Percentiles rank a stretch among this genome's conserved stretches.
These are phyloP conservation scores for Arthrobotrys pseudoclavata DNA, from an alignment of 2,329 filamentous ascomycete species.

Conservation along the genomic window DNA sequence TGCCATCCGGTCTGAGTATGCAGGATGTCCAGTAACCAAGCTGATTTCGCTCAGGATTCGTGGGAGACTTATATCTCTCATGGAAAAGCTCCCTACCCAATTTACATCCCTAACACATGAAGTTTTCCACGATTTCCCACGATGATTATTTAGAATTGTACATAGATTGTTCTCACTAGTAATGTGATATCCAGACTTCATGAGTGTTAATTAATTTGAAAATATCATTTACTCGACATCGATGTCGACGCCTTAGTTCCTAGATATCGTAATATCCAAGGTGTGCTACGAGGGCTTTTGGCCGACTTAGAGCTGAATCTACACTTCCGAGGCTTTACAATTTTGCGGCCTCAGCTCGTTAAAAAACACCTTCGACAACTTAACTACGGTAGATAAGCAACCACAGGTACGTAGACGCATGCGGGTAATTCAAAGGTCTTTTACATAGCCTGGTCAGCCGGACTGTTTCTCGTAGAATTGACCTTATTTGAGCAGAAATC, in stretches of 20 bases:
- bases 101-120: not conserved
- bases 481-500: not conserved
- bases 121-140: not conserved
- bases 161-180: not conserved
- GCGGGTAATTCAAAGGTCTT: not conserved
- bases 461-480: not conserved
- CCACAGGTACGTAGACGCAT: conserved; percentile 1
- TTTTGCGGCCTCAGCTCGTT: not conserved
- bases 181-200: not conserved
- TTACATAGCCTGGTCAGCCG: not conserved
- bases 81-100: not conserved
- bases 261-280: not conserved
- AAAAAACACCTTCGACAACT: not conserved
- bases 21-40: not conserved
- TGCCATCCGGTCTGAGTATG: conserved; percentile 15
- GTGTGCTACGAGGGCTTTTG: not conserved
- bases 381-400: not conserved
- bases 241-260: not conserved
- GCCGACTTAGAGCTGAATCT: not conserved
- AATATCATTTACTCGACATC: not conserved
- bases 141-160: conserved; percentile 8
- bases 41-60: not conserved
- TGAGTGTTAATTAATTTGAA: not conserved
- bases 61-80: not conserved
- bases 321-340: not conserved